Base-by-base conservation (phyloP, 257 asterid genomes). In the Asclepias syriaca region DNA sequence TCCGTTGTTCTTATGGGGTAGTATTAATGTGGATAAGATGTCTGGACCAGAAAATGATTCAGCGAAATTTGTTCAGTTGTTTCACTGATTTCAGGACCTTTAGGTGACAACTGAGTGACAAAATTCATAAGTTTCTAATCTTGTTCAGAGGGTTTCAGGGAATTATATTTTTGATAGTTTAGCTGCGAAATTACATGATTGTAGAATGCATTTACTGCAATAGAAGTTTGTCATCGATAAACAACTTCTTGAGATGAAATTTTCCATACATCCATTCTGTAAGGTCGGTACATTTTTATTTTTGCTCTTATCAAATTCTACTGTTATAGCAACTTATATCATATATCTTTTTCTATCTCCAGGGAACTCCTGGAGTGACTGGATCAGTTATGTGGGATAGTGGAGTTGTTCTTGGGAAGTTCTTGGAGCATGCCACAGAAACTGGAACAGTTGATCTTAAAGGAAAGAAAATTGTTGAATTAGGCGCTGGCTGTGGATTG, bases 311-410 rank as follows among this genome's bases (percentile, higher is more conserved):
- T 58, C 13, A 12, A 58, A 16, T 24, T 58, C 39, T 4, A 53
- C 24, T 16, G n/a, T 5, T 18, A 5, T 53, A 53, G 58, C 24
- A 53, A 53, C 58, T 18, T 21, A 22, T 15, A 53, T 54, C 22
- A 50, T 15, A 37, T 53, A 3, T 32, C 13, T 19, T 15, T 76
- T 51, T 75, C 75, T 72, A 54, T 74, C 29, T 77, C 66, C 82
- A 91, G 97, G 95, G 79, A 55, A 81, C 96, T 71, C 96, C 98
- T 37, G 97, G 98, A 69, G 97, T 93, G 75, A 93, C 97, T 68
- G 98, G 98, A 70, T 61, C 98, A 29, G 97, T 90, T 76, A 89
- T 93, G 97, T 93, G 98, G 98, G 97, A 90, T 81, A 93, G 97
- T 71, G 98, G 97, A 68, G 88, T 93, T 72, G 84, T 93, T 67